Base-by-base conservation (phyloP, 768 basidiomycete genomes). In the Tylopilus felleus region DNA sequence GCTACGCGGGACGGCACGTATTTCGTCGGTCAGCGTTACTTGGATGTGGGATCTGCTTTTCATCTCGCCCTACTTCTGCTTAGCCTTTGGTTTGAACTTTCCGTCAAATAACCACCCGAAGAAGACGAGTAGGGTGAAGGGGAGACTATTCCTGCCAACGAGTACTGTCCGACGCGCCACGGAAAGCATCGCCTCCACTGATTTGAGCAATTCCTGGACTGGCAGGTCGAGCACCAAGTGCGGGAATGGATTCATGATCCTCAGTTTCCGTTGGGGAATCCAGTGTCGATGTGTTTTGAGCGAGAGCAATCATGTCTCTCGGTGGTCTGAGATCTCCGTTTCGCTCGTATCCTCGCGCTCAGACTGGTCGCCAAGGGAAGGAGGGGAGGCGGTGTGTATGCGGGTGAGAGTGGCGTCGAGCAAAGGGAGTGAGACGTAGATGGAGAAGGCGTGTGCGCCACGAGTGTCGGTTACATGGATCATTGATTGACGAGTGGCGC, bases 51-150 rank as follows among this genome's bases (percentile, higher is more conserved):
- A n/a, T n/a, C n/a, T n/a, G n/a, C n/a, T n/a, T n/a, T n/a, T n/a
- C n/a, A n/a, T n/a, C n/a, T n/a, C n/a, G n/a, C n/a, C n/a, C n/a
- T n/a, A n/a, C n/a, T n/a, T n/a, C n/a, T n/a, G n/a, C n/a, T n/a
- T n/a, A n/a, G n/a, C n/a, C n/a, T n/a, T n/a, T n/a, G n/a, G n/a
- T n/a, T n/a, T n/a, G n/a, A n/a, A n/a, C n/a, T n/a, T n/a, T n/a
- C n/a, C n/a, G n/a, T n/a, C n/a, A n/a, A n/a, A n/a, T n/a, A 96
- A 96, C 75, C 95, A 98, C 14, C 90, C 93, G 12, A 95, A 94
- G 40, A 98, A 84, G 7, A 97, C 93, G 52, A 98, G 79, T 22
- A 97, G 75, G 2, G 95, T 98, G 25, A 98, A 65, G 0, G 95
- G 96, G 56, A 98, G 86, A 10, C 87, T 85, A 56, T 90, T 92